A percentile compares a stretch with the other conserved stretches of the same genome.
Conservation (phyloP, 805 yeast genomes). For the Pichia cephalocereana region DNA sequence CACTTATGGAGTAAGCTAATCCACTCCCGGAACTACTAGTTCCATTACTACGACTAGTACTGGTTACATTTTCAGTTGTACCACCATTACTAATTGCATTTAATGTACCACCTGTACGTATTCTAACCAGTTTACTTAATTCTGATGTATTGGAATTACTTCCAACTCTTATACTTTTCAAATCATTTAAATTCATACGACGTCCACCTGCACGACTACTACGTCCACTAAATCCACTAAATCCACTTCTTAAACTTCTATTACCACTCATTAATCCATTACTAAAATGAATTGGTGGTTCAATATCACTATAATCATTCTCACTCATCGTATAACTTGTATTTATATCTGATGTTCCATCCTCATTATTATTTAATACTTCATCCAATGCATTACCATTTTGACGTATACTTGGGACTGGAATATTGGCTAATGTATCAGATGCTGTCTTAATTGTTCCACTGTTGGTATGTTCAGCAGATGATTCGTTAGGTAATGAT, state of each 20-base stretch:
- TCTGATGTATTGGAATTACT: background rate
- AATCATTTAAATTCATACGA: conserved; percentile 1
- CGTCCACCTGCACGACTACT: conserved; percentile 2
- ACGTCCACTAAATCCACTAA: background rate
- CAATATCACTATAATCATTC: background rate
- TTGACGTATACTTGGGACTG: background rate
- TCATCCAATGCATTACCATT: background rate
- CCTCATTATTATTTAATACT: background rate
- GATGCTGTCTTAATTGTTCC: background rate
- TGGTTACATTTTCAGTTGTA: background rate
- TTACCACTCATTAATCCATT: background rate
- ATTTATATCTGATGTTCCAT: background rate
- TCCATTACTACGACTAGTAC: background rate
- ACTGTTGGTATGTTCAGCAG: background rate
- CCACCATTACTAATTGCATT: background rate
- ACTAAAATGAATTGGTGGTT: background rate
- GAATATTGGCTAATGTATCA: background rate
- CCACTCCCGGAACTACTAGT: background rate
- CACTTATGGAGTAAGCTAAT: conserved; percentile 12
- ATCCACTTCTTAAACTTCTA: background rate
- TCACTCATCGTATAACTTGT: background rate
- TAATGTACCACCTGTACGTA: conserved; percentile 1
- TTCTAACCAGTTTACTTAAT: background rate
- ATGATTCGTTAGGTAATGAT: conserved; percentile 1
- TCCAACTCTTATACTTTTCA: background rate